Evolutionary conservation across 2,329 filamentous ascomycete species (phyloP).

Genomic region (Claviceps fusiformis): DNA sequence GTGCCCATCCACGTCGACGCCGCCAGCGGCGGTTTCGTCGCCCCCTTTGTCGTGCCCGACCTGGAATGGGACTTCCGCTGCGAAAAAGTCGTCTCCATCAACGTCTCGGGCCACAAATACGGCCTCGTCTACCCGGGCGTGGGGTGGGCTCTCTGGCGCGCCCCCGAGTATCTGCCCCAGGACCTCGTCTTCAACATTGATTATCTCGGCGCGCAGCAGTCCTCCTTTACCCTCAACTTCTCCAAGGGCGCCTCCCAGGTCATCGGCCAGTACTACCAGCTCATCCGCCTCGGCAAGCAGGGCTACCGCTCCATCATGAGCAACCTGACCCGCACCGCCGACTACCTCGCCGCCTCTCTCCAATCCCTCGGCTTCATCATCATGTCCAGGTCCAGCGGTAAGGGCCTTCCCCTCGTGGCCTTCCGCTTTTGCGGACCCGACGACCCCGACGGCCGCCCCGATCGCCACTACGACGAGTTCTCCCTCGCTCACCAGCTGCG

Average conservation of each 20-base stretch:
- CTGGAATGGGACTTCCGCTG: slow-evolving; percentile 88
- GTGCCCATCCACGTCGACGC: slow-evolving; percentile 89
- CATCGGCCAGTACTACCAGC: slow-evolving; percentile 94
- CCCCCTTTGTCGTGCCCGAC: slow-evolving; percentile 74
- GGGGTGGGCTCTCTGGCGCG: slow-evolving; percentile 86
- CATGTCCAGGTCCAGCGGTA: slow-evolving; percentile 67
- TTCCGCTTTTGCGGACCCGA: slow-evolving; percentile 58
- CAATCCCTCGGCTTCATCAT: slow-evolving; percentile 70
- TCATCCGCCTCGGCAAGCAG: slow-evolving; percentile 85
- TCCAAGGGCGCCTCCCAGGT: slow-evolving; percentile 90
- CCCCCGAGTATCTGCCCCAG: slow-evolving; percentile 68
- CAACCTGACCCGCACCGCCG: slow-evolving; percentile 79
- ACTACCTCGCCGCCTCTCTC: slow-evolving; percentile 69
- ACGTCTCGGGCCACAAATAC: slow-evolving; percentile 79
- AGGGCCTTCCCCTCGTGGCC: slow-evolving; percentile 77
- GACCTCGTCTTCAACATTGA: slow-evolving; percentile 99
- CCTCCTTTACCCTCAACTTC: slow-evolving; percentile 95
- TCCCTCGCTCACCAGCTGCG: slow-evolving; percentile 73
- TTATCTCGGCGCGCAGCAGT: slow-evolving; percentile 90
- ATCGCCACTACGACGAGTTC: slow-evolving; percentile 59
- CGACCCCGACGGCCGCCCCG: slow-evolving; percentile 29
- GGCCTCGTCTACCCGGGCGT: slow-evolving; percentile 74
- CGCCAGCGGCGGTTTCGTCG: slow-evolving; percentile 83
- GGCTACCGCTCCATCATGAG: slow-evolving; percentile 90
- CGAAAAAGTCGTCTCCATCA: slow-evolving; percentile 82